Conservation (phyloP, 1,284 basidiomycete genomes). For the Puccinia horiana region DNA sequence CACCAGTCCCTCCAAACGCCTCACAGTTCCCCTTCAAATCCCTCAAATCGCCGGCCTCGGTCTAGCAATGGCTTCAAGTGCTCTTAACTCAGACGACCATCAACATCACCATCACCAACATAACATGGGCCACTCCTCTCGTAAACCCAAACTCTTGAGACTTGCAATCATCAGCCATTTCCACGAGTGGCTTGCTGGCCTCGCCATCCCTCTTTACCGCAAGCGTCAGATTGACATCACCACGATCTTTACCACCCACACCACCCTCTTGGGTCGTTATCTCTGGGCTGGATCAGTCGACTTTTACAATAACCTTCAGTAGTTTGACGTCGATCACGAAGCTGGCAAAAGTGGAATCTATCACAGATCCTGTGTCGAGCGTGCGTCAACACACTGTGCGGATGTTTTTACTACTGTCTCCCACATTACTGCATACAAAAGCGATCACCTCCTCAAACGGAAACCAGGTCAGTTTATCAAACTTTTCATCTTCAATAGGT, state of each 20-base stretch:
- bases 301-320: slow-evolving; percentile 98
- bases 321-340: slow-evolving; percentile 99
- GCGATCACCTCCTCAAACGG: slow-evolving; percentile 91
- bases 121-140: slow-evolving; percentile 7
- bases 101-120: slow-evolving; percentile 19
- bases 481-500: not conserved
- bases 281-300: slow-evolving; percentile 96
- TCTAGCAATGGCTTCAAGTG: slow-evolving; percentile 15
- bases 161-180: slow-evolving; percentile 96
- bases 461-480: slow-evolving; percentile 70
- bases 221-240: slow-evolving; percentile 97
- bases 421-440: slow-evolving; percentile 80
- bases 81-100: not conserved
- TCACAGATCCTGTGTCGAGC: slow-evolving; percentile 87
- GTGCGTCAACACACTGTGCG: slow-evolving; percentile 87
- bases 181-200: slow-evolving; percentile 98
- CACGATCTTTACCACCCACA: slow-evolving; percentile 91
- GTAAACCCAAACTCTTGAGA: not conserved
- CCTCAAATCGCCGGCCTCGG: not conserved
- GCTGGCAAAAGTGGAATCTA: slow-evolving; percentile 95
- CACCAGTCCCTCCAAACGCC: not conserved
- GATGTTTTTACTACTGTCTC: slow-evolving; percentile 62
- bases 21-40: not conserved
- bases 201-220: slow-evolving; percentile 91
- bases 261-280: slow-evolving; percentile 96